Percentiles rank a stretch among this genome's conserved stretches.
Evolutionary conservation across 148 eudicot genomes (phyloP).

Genomic region (Silene conica): DNA sequence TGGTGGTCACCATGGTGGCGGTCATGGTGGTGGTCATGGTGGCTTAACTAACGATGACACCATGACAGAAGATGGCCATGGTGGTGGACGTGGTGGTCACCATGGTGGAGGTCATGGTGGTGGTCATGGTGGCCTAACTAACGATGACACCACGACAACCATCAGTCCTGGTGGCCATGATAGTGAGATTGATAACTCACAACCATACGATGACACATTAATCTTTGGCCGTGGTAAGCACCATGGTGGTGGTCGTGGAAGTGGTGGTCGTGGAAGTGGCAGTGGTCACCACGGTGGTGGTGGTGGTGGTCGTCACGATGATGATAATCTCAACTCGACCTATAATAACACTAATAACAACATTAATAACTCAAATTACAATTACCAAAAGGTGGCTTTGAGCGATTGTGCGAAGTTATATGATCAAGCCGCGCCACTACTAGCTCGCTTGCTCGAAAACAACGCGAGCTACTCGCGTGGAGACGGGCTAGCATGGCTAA

Average conservation of each 20-base stretch:
- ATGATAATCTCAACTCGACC: neutral
- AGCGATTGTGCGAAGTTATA: slow-evolving; percentile 62
- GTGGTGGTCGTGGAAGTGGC: neutral
- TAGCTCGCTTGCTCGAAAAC: slow-evolving; percentile 27
- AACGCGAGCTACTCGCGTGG: slow-evolving; percentile 24
- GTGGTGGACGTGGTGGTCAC: neutral
- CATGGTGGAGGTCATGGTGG: slow-evolving; percentile 1
- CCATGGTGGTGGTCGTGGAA: slow-evolving; percentile 2
- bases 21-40: neutral
- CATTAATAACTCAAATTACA: neutral
- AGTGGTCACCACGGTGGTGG: neutral
- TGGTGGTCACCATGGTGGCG: neutral
- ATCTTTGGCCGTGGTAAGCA: neutral
- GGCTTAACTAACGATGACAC: neutral
- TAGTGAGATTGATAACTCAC: too few relatives aligned
- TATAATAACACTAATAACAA: neutral
- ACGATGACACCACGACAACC: neutral
- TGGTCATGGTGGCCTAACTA: neutral
- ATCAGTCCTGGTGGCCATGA: neutral
- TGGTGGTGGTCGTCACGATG: neutral
- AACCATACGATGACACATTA: neutral
- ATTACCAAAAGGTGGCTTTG: slow-evolving; percentile 22
- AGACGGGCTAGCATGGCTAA: slow-evolving; percentile 61
- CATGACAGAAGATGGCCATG: neutral
- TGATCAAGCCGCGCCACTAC: slow-evolving; percentile 41